These are phyloP conservation scores for Suhomyces pyralidae DNA, from an alignment of 805 yeast species.

Conservation along the genomic window DNA sequence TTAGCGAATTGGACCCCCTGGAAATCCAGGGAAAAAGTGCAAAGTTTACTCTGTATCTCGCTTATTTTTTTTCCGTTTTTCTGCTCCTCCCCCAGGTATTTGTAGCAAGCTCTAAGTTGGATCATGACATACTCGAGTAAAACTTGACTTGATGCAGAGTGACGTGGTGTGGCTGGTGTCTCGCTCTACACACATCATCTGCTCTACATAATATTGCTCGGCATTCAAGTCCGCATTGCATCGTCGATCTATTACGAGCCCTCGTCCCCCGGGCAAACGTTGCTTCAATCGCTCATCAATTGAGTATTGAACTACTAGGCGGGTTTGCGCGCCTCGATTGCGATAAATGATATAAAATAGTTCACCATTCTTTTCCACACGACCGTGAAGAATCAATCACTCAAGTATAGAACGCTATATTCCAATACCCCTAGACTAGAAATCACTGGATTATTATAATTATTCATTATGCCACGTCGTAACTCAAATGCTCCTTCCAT, in stretches of 20 bases:
- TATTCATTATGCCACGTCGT: conserved; percentile 38
- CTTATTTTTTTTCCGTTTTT: no score
- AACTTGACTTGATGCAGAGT: neutral
- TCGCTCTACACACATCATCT: neutral
- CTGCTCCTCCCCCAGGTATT: neutral
- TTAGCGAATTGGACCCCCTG: neutral
- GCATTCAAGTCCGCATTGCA: neutral
- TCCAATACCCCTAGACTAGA: neutral
- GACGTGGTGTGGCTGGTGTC: neutral
- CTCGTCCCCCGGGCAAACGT: neutral
- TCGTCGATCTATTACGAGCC: neutral
- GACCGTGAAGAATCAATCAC: neutral
- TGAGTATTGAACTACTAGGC: neutral
- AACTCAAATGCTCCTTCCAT: conserved; percentile 38
- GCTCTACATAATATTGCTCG: neutral
- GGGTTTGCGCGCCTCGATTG: neutral
- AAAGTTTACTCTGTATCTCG: neutral
- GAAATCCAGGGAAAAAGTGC: neutral
- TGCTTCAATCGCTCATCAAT: neutral
- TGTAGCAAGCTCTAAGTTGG: neutral
- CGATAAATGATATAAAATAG: neutral
- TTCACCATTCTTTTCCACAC: neutral
- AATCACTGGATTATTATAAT: neutral
- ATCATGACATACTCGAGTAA: neutral
- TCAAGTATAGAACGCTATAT: neutral